phyloP scores from a whole-genome alignment of 2,329 filamentous ascomycete species.

The Alternaria arbusti region DNA sequence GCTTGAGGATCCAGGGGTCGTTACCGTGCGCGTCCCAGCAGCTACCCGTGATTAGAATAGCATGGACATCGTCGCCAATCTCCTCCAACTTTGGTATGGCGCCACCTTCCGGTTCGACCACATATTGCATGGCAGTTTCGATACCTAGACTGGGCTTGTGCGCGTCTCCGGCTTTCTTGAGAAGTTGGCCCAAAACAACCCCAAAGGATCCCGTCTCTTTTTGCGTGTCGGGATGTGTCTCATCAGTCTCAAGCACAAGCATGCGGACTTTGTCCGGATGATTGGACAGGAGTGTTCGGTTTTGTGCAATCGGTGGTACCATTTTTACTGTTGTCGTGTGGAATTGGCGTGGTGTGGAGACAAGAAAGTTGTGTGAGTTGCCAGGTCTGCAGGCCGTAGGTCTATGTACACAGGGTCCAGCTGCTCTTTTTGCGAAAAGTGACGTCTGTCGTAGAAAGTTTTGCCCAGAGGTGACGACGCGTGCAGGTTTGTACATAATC shows the following conservation, averaged over 20 bases:
- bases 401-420: neutral
- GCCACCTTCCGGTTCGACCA: conserved; percentile 53
- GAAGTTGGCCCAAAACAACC: conserved; percentile 60
- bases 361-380: neutral
- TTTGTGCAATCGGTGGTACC: conserved; percentile 32
- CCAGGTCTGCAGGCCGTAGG: neutral
- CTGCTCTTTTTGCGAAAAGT: neutral
- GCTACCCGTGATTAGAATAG: conserved; percentile 56
- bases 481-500: conserved; percentile 17
- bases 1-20: conserved; percentile 53
- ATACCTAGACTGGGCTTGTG: conserved; percentile 63
- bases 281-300: conserved; percentile 24
- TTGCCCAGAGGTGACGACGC: conserved; percentile 15
- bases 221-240: conserved; percentile 60
- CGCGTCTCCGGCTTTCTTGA: conserved; percentile 57
- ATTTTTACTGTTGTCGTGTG: conserved; percentile 16
- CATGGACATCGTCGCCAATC: conserved; percentile 53
- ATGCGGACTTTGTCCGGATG: conserved; percentile 50
- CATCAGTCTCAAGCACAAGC: conserved; percentile 66
- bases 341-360: neutral
- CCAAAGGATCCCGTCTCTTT: conserved; percentile 61
- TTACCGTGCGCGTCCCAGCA: conserved; percentile 57
- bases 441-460: conserved; percentile 9
- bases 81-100: conserved; percentile 56
- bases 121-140: conserved; percentile 62